Evolutionary conservation across 768 basidiomycete species (phyloP), one percentile per base, ranked within the genome.

Genomic region (Daedaleopsis sinensis): DNA sequence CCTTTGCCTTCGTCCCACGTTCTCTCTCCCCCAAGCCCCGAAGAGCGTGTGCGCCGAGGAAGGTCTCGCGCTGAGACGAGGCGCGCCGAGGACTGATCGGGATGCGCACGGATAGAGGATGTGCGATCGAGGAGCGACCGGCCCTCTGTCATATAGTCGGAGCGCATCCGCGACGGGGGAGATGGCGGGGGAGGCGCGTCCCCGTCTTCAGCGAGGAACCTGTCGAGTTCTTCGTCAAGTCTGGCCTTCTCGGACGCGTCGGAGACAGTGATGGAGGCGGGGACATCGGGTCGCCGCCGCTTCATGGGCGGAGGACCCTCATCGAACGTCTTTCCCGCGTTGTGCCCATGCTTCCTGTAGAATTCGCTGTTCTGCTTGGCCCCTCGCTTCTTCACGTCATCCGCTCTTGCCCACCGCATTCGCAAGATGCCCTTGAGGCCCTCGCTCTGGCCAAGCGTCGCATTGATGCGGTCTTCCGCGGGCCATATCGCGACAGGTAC

Each of bases 401-500:
- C 82, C 27, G 66, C 69, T 59, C 75, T 78, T 0, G 93, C 93
- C 90, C 90, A 93, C 24, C 93, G 84, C 84, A 94, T 88, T 57
- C 77, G 78, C 43, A 94, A 80, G 7, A 72, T 67, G 13, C 87
- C 91, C 68, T 84, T 87, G 36, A 93, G 70, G 3, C 88, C 89
- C 60, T 85, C 82, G 3, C 88, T 83, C 62, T 84, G 83, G 18
- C 90, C 90, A 38, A 94, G 76, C 56, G 84, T 90, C 66, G 78
- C 82, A 68, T 82, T 88, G 50, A 93, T 89, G 32, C 91, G 84
- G 56, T 91, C 85, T 69, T 93, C 88, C 21, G 90, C 84, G 0
- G 92, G 91, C 90, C 91, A 93, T 11, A 91, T 72, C 1, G 87
- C 80, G 23, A 89, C 71, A 15, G 92, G 93, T 27, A 94, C 82